Evolutionary conservation across 805 yeast genomes (phyloP).

Genomic region (Scheffersomyces coipomensis): DNA sequence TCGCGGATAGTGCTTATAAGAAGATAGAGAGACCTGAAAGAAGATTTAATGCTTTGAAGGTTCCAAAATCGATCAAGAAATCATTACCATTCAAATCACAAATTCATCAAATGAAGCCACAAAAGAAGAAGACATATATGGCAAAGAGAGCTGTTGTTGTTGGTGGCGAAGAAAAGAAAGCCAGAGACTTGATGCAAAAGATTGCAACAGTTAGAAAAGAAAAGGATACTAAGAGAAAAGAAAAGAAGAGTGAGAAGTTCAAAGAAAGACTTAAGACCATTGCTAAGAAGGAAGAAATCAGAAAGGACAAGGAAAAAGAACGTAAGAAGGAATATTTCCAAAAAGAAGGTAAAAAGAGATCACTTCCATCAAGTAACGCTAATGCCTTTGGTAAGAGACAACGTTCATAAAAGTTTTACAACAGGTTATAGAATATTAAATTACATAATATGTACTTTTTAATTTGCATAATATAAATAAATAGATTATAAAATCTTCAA

Average conservation of each 20-base stretch:
- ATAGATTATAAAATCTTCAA: too few relatives aligned
- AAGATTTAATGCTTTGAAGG: conserved; percentile 81
- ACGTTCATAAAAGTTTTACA: conserved; percentile 15
- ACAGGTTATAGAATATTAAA: too few relatives aligned
- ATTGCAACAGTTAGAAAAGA: conserved; percentile 81
- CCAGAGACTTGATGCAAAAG: conserved; percentile 84
- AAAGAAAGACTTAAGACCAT: conserved; percentile 71
- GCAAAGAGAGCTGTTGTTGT: conserved; percentile 90
- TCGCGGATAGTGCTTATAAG: conserved; percentile 49
- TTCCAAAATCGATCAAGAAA: conserved; percentile 75
- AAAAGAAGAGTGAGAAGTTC: conserved; percentile 74
- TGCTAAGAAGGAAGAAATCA: conserved; percentile 70
- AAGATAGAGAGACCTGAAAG: conserved; percentile 85
- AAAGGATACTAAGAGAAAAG: conserved; percentile 73
- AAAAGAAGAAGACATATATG: conserved; percentile 76
- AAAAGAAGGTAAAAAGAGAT: conserved; percentile 65
- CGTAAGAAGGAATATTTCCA: conserved; percentile 86
- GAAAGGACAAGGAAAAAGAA: conserved; percentile 73
- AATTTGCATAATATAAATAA: not conserved
- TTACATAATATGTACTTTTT: not conserved
- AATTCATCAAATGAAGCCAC: conserved; percentile 84
- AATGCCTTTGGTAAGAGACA: conserved; percentile 35
- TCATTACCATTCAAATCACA: conserved; percentile 91
- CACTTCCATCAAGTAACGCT: conserved; percentile 31
- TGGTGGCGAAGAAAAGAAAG: conserved; percentile 91